Percentiles rank a stretch among this genome's conserved stretches.
Evolutionary conservation across 108 stramenopile genomes (phyloP).

Genomic region (Nannochloropsis oceanica): DNA sequence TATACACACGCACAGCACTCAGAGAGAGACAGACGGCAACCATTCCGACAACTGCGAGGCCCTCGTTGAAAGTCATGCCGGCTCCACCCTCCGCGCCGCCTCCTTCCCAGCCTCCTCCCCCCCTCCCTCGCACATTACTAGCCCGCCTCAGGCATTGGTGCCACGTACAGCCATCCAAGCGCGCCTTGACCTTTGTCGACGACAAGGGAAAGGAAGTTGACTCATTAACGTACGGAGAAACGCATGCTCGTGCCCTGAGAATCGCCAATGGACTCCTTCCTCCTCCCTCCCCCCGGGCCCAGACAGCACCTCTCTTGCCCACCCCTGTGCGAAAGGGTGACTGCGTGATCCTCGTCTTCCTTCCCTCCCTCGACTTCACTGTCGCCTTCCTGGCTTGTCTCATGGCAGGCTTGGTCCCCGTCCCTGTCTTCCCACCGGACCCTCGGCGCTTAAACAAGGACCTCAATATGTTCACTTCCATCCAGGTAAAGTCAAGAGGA

Average conservation of each 20-base stretch:
- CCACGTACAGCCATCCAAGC: background rate
- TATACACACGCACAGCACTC: too few relatives aligned
- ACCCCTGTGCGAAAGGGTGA: background rate
- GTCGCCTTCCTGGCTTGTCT: slow-evolving; percentile 85
- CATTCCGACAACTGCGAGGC: too few relatives aligned
- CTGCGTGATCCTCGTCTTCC: slow-evolving; percentile 58
- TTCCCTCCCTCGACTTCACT: slow-evolving; percentile 84
- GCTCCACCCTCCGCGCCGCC: background rate
- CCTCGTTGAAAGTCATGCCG: background rate
- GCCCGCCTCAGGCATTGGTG: background rate
- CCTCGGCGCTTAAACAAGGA: slow-evolving; percentile 29
- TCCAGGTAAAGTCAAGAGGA: background rate
- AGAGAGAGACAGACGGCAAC: too few relatives aligned
- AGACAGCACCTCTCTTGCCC: background rate
- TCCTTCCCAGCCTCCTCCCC: background rate
- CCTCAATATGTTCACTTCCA: background rate
- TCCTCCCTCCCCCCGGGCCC: background rate
- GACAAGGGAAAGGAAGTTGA: slow-evolving; percentile 3
- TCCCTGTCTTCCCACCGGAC: slow-evolving; percentile 35
- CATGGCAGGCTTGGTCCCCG: slow-evolving; percentile 39
- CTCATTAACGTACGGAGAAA: slow-evolving; percentile 2
- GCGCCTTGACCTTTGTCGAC: slow-evolving; percentile 12
- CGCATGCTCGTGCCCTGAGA: background rate
- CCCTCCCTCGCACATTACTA: background rate
- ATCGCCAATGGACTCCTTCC: background rate